Conservation (phyloP, 1,284 basidiomycete genomes). For the Leccinum holopus region DNA sequence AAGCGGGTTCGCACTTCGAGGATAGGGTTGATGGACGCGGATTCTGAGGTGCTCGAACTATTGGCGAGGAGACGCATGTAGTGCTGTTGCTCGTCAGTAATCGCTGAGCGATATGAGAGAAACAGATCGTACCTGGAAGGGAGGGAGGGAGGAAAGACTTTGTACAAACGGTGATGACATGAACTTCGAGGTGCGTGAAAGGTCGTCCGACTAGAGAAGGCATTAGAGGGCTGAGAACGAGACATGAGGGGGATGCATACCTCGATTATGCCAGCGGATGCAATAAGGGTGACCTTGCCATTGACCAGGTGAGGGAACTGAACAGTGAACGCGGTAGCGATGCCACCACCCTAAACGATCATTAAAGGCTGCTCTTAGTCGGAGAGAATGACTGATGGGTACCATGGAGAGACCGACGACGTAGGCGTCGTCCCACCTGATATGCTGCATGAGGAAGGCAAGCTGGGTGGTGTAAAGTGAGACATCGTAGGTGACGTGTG, state of each 20-base stretch:
- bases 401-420: slow-evolving; percentile 69
- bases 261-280: slow-evolving; percentile 66
- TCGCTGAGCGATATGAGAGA: background rate
- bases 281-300: slow-evolving; percentile 61
- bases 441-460: slow-evolving; percentile 75
- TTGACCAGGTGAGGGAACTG: slow-evolving; percentile 70
- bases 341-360: slow-evolving; percentile 60
- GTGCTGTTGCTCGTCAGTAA: slow-evolving; percentile 26
- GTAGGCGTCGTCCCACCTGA: slow-evolving; percentile 64
- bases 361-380: background rate
- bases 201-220: slow-evolving; percentile 50
- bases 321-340: slow-evolving; percentile 66
- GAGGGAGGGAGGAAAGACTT: slow-evolving; percentile 55
- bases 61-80: slow-evolving; percentile 35
- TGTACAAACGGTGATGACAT: slow-evolving; percentile 72
- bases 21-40: slow-evolving; percentile 34
- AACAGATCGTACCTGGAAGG: slow-evolving; percentile 50
- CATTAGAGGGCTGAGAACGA: background rate
- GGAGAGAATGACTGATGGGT: background rate
- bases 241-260: slow-evolving; percentile 31
- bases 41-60: slow-evolving; percentile 14
- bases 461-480: slow-evolving; percentile 70
- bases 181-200: slow-evolving; percentile 68
- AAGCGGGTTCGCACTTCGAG: slow-evolving; percentile 34
- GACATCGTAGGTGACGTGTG: slow-evolving; percentile 60